These are phyloP conservation scores for Syzygium syzygioides DNA, from an alignment of 441 rosid genomes.

Conservation along the genomic window DNA sequence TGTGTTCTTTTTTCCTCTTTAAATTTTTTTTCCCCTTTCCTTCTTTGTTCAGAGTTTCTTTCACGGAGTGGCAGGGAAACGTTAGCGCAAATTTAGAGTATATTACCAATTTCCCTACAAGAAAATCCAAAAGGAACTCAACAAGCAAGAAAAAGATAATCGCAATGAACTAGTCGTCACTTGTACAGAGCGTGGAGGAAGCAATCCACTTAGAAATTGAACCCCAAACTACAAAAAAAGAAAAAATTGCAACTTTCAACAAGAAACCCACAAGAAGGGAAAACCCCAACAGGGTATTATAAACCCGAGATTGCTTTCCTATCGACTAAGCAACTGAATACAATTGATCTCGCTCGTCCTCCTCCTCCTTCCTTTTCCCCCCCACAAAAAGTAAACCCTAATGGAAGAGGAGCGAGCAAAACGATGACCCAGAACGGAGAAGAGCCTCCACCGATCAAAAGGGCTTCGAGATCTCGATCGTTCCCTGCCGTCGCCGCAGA, in stretches of 20 bases:
- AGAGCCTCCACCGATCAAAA: background rate
- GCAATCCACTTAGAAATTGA: background rate
- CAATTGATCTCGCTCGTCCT: background rate
- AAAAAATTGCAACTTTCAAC: background rate
- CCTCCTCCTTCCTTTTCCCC: background rate
- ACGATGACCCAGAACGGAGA: background rate
- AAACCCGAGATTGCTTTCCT: background rate
- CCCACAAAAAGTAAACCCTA: background rate
- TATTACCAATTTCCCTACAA: background rate
- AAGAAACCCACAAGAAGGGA: background rate
- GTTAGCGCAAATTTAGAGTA: background rate
- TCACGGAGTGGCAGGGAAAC: background rate
- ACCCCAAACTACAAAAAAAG: background rate
- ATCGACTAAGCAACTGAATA: background rate
- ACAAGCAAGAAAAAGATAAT: background rate
- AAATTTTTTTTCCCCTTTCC: slow-evolving; percentile 6
- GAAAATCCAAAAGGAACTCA: background rate
- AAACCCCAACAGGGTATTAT: background rate
- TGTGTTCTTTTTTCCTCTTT: background rate
- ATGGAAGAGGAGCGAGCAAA: background rate
- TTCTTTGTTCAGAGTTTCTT: slow-evolving; percentile 1
- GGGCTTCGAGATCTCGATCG: background rate
- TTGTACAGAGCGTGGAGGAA: background rate
- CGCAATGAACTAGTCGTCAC: background rate
- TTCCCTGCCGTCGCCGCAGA: background rate